A percentile compares a stretch with the other conserved stretches of the same genome.
Evolutionary conservation across 768 basidiomycete genomes (phyloP).

Genomic region (Tephrocybe sp.): DNA sequence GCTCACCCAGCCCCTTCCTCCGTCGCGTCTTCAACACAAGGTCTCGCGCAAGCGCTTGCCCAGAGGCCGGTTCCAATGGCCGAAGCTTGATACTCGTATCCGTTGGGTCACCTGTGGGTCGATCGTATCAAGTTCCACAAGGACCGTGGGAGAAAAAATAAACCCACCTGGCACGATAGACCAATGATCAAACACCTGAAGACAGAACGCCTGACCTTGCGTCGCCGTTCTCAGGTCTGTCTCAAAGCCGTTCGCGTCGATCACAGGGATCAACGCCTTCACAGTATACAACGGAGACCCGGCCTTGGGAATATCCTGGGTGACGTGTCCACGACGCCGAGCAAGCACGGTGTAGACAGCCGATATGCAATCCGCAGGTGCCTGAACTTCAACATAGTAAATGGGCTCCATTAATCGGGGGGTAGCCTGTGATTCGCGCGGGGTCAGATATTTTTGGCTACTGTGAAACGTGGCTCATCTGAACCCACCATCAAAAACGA

Average conservation of each 20-base stretch:
- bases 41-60: constrained; percentile 91
- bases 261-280: constrained; percentile 96
- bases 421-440: constrained; percentile 59
- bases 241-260: constrained; percentile 98
- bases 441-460: constrained; percentile 4
- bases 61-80: constrained; percentile 95
- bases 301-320: constrained; percentile 96
- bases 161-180: constrained; percentile 89
- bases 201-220: constrained; percentile 98
- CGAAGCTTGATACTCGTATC: constrained; percentile 96
- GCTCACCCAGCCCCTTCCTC: constrained; percentile 94
- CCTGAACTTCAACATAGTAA: constrained; percentile 99
- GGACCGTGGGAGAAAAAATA: constrained; percentile 22
- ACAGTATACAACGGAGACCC: constrained; percentile 98
- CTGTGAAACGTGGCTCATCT: constrained; percentile 1
- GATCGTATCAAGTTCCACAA: constrained; percentile 13
- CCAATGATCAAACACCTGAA: constrained; percentile 99
- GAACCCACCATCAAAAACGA: constrained; percentile 91
- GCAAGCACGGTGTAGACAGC: constrained; percentile 98
- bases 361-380: constrained; percentile 97
- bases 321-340: constrained; percentile 98
- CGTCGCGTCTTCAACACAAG: constrained; percentile 94
- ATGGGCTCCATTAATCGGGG: constrained; percentile 96
- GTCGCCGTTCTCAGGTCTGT: constrained; percentile 97
- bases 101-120: constrained; percentile 86